Evolutionary conservation across 305 asterid genomes (phyloP), one percentile per base, ranked within the genome.

Genomic region (Caryopteris hybrid): DNA sequence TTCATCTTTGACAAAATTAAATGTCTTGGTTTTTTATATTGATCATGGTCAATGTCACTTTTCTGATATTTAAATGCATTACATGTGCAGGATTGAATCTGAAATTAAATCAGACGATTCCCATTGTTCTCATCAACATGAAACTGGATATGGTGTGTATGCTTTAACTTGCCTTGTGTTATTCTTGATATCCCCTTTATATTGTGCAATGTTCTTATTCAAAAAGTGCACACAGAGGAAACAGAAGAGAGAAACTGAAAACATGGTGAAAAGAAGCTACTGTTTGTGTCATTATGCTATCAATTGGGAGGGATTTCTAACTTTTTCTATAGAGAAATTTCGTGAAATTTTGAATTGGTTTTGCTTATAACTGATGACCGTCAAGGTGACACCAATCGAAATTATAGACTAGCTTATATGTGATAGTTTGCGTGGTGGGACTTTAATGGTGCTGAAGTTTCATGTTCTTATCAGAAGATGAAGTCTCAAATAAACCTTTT

Each of bases 31-130:
- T 52, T 39, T 70, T 47, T 57, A 39, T 59, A 6, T 59, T 54
- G 45, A 61, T 61, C 57, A 59, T 57, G 58, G 18, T n/a, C 18
- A 31, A 8, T 8, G 6, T 17, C 6, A 33, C 46, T 45, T 56
- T 63, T 13, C 51, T 64, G 70, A 57, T 59, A 52, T 61, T 46
- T 39, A 51, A 61, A 55, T 38, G 33, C 61, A 25, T 70, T 61
- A 46, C 72, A 9, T 71, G 59, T 79, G 80, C 90, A 93, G 99
- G 73, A 77, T 90, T 74, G 97, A 86, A 47, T 83, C 94, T 52
- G 94, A 88, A 78, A 85, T 87, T 69, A 82, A 82, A 61, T 39
- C 95, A 60, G 83, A 84, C 36, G 91, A 80, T 68, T 76, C 88
- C 42, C 90, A 63, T 81, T 85, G 85, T 79, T 77, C 86, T 45